Percentiles rank a stretch among this genome's conserved stretches.
These are phyloP conservation scores for Coemansia guatemalensis DNA, from an alignment of 192 early-diverging fungal species.

Conservation along the genomic window DNA sequence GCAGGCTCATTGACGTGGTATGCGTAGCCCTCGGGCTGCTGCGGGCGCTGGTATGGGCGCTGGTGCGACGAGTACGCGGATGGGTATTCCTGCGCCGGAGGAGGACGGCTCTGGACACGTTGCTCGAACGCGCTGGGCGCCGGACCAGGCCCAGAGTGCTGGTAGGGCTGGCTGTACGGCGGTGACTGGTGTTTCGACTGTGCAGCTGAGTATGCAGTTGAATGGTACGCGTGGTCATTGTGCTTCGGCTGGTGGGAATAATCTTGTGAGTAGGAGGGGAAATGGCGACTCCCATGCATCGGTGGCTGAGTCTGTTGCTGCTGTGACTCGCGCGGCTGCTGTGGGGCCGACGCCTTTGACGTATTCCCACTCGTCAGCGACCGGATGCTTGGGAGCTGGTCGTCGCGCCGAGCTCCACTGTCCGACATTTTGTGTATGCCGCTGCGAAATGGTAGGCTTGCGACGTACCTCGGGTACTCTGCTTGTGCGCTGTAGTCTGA, in stretches of 20 bases:
- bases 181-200: slow-evolving; percentile 15
- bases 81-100: not conserved
- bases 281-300: not conserved
- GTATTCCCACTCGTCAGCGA: slow-evolving; percentile 27
- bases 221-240: slow-evolving; percentile 4
- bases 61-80: not conserved
- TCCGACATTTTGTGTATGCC: slow-evolving; percentile 21
- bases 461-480: not conserved
- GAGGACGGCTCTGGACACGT: not conserved
- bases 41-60: not conserved
- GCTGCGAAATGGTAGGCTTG: not conserved
- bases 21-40: not conserved
- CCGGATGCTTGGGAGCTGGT: slow-evolving; percentile 42
- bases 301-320: slow-evolving; percentile 5
- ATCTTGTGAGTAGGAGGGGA: slow-evolving; percentile 4
- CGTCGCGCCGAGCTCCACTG: slow-evolving; percentile 18
- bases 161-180: slow-evolving; percentile 3
- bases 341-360: slow-evolving; percentile 2
- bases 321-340: slow-evolving; percentile 8
- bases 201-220: slow-evolving; percentile 10
- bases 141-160: not conserved
- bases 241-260: slow-evolving; percentile 3
- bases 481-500: not conserved
- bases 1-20: not conserved
- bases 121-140: not conserved